phyloP scores from a whole-genome alignment of 1,284 basidiomycete species.

The Pterulicium gracile region DNA sequence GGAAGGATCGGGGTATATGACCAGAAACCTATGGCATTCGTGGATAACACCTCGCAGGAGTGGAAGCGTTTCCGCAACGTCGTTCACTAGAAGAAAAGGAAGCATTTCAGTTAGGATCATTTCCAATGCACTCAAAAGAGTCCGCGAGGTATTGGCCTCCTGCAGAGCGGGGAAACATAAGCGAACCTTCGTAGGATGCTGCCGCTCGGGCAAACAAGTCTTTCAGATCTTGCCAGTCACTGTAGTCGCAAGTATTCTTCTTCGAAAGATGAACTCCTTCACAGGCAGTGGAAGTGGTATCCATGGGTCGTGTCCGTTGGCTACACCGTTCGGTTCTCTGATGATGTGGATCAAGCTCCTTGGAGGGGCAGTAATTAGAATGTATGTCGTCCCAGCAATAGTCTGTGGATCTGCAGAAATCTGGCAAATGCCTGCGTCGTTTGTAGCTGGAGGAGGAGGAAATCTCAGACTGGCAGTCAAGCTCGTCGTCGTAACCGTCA shows the following conservation, averaged over 20 bases:
- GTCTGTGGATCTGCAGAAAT: conserved; percentile 15
- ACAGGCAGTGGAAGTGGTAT: conserved; percentile 23
- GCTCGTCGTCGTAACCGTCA: conserved; percentile 3
- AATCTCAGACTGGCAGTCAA: conserved; percentile 13
- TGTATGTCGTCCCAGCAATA: conserved; percentile 14
- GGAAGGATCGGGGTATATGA: conserved; percentile 43
- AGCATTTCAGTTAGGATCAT: not conserved
- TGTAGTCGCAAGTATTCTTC: conserved; percentile 23
- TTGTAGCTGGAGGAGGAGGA: conserved; percentile 8
- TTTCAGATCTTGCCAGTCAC: conserved; percentile 59
- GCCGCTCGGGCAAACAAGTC: conserved; percentile 45
- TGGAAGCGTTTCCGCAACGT: conserved; percentile 35
- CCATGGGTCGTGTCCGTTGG: conserved; percentile 27
- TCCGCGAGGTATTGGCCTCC: no score
- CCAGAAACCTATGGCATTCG: conserved; percentile 50
- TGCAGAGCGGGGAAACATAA: no score
- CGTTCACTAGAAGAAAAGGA: conserved; percentile 27
- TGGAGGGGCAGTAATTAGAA: conserved; percentile 10
- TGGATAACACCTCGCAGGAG: conserved; percentile 52
- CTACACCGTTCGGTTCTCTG: conserved; percentile 20
- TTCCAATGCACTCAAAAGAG: not conserved
- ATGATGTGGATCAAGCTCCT: conserved; percentile 15
- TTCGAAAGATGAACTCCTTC: conserved; percentile 13
- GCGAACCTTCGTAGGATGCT: conserved; percentile 48
- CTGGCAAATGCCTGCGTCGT: conserved; percentile 3